These are phyloP conservation scores for Dipteronia sinensis DNA, from an alignment of 345 rosid species.

Conservation along the genomic window DNA sequence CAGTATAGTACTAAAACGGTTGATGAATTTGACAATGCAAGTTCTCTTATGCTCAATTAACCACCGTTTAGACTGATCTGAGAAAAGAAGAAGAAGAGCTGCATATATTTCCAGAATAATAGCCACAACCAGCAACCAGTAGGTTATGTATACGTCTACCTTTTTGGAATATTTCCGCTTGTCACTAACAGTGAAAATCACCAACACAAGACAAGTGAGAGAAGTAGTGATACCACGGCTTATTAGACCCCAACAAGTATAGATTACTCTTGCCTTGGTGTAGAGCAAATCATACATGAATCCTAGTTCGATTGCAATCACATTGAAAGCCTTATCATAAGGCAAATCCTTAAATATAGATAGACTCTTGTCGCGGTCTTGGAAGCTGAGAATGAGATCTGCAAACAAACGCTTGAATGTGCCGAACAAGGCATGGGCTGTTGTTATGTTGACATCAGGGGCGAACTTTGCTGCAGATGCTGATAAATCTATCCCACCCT, in stretches of 20 bases:
- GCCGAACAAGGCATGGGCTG: background rate
- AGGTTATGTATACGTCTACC: background rate
- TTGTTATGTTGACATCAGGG: background rate
- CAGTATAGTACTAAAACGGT: background rate
- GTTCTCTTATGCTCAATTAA: background rate
- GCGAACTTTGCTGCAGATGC: background rate
- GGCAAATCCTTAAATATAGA: background rate
- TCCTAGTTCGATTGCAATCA: constrained; percentile 37
- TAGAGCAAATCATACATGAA: constrained; percentile 34
- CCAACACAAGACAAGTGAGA: constrained; percentile 8
- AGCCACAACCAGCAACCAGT: background rate
- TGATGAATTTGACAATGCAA: background rate
- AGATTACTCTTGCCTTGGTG: constrained; percentile 26
- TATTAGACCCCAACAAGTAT: background rate
- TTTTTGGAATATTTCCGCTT: background rate
- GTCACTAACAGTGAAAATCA: background rate
- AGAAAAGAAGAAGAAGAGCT: background rate
- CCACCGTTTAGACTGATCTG: constrained; percentile 11
- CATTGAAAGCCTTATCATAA: constrained; percentile 19
- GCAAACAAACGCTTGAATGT: constrained; percentile 30
- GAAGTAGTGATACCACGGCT: background rate
- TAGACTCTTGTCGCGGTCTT: constrained; percentile 25
- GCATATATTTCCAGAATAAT: constrained; percentile 3
- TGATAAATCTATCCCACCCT: background rate
- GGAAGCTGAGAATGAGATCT: constrained; percentile 31